Base-by-base conservation (phyloP, 2,329 filamentous ascomycete genomes). In the Apiospora sp. region DNA sequence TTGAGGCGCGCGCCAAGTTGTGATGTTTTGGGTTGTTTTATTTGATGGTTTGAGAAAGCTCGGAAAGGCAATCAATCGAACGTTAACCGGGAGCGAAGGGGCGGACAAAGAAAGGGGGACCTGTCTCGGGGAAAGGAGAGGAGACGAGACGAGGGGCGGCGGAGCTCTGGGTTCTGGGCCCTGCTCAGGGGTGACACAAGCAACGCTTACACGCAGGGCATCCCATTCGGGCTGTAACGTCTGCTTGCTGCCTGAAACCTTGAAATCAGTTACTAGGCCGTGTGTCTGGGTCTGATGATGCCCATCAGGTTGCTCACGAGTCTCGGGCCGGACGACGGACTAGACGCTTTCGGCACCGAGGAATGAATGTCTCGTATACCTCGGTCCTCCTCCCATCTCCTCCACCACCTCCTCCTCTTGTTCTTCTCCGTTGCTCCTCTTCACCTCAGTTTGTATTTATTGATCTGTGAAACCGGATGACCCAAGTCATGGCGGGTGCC, bases 1-100 rank as follows among this genome's bases (percentile, higher is more conserved):
- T 86, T 34, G 87, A 89, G 76, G 79, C 78, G n/a, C 85, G 83
- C 76, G 81, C 86, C 22, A 90, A 89, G 81, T 77, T 91, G 72
- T 90, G 80, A 70, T 34, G 44, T 30, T 27, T 19, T 22, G 27
- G 27, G 27, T 22, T 58, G 27, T 34, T 61, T 51, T 27, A 51
- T 51, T 27, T 27, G 49, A n/a, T 51, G 49, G 49, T 51, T 51
- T 51, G 49, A n/a, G 49, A 51, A 24, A 51, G 49, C n/a, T 12
- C 24, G 14, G 49, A 51, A 49, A 49, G 5, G 19, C 19, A 19
- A 41, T 41, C 34, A 19, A 64, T 41, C 34, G 19, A 41, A 64
- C 30, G 58, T 24, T 41, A 34, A 10, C 19, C 30, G 22, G 37
- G 19, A 64, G n/a, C n/a, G 34, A 37, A 41, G 41, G 58, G 30